Conservation (phyloP, 805 yeast genomes). For the Wickerhamomyces bisporus region DNA sequence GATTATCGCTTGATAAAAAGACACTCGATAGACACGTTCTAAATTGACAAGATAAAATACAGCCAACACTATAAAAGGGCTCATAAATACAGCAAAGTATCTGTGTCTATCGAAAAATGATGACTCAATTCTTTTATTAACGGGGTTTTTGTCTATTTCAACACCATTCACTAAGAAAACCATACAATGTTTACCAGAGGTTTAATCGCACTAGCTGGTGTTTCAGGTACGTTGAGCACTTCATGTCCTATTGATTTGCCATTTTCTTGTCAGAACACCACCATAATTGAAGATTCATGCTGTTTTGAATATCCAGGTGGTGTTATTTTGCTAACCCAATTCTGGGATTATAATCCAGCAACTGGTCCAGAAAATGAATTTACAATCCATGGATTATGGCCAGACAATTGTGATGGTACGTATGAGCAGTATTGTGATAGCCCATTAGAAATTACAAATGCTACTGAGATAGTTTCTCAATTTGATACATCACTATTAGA, state of each 20-base stretch:
- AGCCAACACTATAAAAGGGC: no score
- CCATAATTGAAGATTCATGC: slow-evolving; percentile 56
- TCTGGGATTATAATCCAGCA: slow-evolving; percentile 84
- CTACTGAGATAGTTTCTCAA: slow-evolving; percentile 38
- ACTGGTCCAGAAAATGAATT: slow-evolving; percentile 66
- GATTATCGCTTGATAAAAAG: no score
- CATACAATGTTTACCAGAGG: not conserved
- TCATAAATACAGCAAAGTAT: no score
- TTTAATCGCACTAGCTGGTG: no score
- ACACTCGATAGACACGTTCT: no score
- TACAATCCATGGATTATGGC: slow-evolving; percentile 87
- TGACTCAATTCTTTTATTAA: no score
- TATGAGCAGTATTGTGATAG: slow-evolving; percentile 76
- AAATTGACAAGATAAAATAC: no score
- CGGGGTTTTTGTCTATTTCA: no score
- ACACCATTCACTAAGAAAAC: no score
- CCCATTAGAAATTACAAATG: slow-evolving; percentile 48
- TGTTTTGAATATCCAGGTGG: slow-evolving; percentile 91
- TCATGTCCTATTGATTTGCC: slow-evolving; percentile 57
- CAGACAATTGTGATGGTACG: slow-evolving; percentile 80
- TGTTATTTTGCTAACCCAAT: slow-evolving; percentile 75
- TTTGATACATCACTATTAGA: slow-evolving; percentile 46
- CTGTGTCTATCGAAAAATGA: no score
- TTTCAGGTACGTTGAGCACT: no score
- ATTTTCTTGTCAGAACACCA: slow-evolving; percentile 52